Base-by-base conservation (phyloP, 1,284 basidiomycete species). In the Irpex lacteus region DNA sequence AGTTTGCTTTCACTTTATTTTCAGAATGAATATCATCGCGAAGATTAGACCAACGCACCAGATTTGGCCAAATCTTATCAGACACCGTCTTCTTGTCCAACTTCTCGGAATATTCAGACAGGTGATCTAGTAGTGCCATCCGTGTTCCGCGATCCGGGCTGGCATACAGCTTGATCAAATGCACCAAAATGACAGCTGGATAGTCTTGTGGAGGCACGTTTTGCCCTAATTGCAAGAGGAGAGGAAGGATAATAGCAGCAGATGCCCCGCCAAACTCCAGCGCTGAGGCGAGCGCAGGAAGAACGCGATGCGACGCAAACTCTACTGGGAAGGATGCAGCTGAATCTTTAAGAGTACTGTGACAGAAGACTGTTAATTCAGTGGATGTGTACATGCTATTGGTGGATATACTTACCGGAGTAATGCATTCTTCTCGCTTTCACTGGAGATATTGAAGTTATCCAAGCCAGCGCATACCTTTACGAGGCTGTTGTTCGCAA, bases 61-160 rank as follows among this genome's bases (percentile, higher is more conserved):
- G 80, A 78, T 96, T 85, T 1, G 97, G 96, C 89, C 96, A 99
- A 11, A 99, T 85, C 73, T 94, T 94, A 60, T 97, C 92, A 55
- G 84, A 84, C 1, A 98, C 94, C 0, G 82, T 87, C 75, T 90
- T 91, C 73, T 90, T 89, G 73, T 98, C 95, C 62, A 99, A 77
- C 72, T 92, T 94, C 60, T 97, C 94, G 1, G 85, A 87, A 73
- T 95, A 98, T 66, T 95, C 89, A 1, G 87, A 81, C 44, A 99
- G 77, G 47, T 91, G 89, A 55, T 98, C 96, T 11, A 99, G 83
- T 47, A 99, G 77, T 1, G 95, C 95, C 91, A 99, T 97, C 34
- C 97, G 85, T 19, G 92, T 96, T 0, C 95, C 95, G 56, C 98
- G 86, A 76, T 99, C 96, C 0, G 95, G 92, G 68, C 89, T 95